Percentiles rank a stretch among this genome's conserved stretches.
phyloP scores from a whole-genome alignment of 768 basidiomycete species.

The Termitomyces heimii region DNA sequence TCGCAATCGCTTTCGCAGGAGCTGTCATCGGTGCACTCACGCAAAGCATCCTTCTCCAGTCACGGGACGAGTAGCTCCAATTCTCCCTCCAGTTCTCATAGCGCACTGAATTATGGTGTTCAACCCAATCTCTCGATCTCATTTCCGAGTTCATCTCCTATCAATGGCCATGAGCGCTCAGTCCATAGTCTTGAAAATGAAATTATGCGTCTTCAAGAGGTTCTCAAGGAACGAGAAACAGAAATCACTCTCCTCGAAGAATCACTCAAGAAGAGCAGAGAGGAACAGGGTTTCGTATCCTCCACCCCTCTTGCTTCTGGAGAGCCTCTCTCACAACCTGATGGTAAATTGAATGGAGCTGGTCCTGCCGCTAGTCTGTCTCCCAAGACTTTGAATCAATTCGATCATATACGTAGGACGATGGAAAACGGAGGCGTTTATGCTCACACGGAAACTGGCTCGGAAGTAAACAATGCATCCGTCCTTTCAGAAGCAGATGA shows the following conservation, averaged over 20 bases:
- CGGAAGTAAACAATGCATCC: slow-evolving; percentile 27
- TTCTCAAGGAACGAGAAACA: slow-evolving; percentile 85
- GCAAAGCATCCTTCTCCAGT: slow-evolving; percentile 76
- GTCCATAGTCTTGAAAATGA: slow-evolving; percentile 86
- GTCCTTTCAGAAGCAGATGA: slow-evolving; percentile 56
- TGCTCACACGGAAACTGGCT: slow-evolving; percentile 29
- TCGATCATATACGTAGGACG: slow-evolving; percentile 65
- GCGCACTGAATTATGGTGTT: slow-evolving; percentile 19
- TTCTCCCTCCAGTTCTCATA: slow-evolving; percentile 57
- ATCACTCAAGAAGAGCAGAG: slow-evolving; percentile 34
- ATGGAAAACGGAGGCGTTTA: slow-evolving; percentile 48
- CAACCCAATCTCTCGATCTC: slow-evolving; percentile 59
- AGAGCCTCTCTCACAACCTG: slow-evolving; percentile 13
- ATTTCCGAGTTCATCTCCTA: slow-evolving; percentile 32
- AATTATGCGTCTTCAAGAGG: slow-evolving; percentile 92
- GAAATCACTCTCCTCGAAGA: slow-evolving; percentile 78
- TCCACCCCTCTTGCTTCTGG: slow-evolving; percentile 7
- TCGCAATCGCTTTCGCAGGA: slow-evolving; percentile 98
- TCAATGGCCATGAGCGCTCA: slow-evolving; percentile 57
- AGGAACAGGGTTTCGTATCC: slow-evolving; percentile 15
- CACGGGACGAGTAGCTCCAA: slow-evolving; percentile 62
- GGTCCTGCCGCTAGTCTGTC: slow-evolving; percentile 43
- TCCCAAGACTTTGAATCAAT: slow-evolving; percentile 66
- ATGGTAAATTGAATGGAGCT: slow-evolving; percentile 17
- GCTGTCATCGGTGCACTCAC: slow-evolving; percentile 82